A percentile compares a stretch with the other conserved stretches of the same genome.
phyloP scores from a whole-genome alignment of 1,139 yeast species.

The Wickerhamomyces sp. region DNA sequence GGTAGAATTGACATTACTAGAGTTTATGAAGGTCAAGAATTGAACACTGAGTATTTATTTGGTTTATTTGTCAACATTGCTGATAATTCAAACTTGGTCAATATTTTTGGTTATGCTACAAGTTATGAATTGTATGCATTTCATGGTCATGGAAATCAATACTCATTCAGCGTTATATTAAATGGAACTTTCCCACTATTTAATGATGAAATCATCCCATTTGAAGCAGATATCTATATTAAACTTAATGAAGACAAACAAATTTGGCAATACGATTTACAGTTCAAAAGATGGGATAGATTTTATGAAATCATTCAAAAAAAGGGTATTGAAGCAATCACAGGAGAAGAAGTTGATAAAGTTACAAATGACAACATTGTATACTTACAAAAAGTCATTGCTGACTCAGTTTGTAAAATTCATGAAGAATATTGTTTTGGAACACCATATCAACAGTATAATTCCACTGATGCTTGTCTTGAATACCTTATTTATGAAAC shows the following conservation, averaged over 20 bases:
- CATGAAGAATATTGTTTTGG: conserved; percentile 15
- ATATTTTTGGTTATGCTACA: conserved; percentile 15
- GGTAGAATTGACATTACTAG: conserved; percentile 21
- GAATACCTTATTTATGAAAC: conserved; percentile 3
- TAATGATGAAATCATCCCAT: conserved; percentile 13
- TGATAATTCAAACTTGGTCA: conserved; percentile 1
- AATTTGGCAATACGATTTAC: conserved; percentile 11
- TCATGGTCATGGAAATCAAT: conserved; percentile 9
- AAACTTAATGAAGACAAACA: conserved; percentile 8
- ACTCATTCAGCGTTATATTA: conserved; percentile 9
- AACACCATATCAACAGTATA: conserved; percentile 11
- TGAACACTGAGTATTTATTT: conserved; percentile 22
- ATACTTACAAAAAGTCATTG: conserved; percentile 3
- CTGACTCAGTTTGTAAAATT: conserved; percentile 16
- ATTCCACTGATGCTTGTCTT: conserved; percentile 11
- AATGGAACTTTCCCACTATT: conserved; percentile 12
- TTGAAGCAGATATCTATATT: conserved; percentile 16
- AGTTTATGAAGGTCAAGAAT: conserved; percentile 18
- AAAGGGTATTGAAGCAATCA: conserved; percentile 2
- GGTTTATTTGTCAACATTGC: conserved; percentile 17
- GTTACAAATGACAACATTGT: neutral
- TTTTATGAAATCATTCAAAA: conserved; percentile 7
- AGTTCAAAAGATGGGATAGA: conserved; percentile 9
- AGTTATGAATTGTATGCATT: conserved; percentile 12
- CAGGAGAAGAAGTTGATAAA: neutral